Percentiles rank a stretch among this genome's conserved stretches.
Evolutionary conservation across 129 eudicot genomes (phyloP).

Genomic region (Solidago caesia): DNA sequence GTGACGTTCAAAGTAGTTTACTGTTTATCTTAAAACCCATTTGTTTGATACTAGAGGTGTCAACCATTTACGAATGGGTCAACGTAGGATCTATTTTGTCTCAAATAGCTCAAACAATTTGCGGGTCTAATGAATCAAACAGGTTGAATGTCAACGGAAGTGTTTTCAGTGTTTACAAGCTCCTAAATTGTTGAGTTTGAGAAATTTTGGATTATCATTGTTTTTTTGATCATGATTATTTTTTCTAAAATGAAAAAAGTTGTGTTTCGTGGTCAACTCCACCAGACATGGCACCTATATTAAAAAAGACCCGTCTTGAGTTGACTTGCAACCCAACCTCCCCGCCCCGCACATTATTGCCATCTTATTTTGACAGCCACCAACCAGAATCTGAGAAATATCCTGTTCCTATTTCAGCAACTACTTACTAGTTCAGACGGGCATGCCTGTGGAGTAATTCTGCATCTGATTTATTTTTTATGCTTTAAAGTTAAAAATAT

Average conservation of each 20-base stretch:
- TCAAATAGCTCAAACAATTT: not conserved
- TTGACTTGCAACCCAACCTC: not conserved
- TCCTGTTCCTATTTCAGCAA: not conserved
- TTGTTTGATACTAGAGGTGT: not conserved
- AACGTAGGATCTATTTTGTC: too few relatives aligned
- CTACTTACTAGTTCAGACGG: not conserved
- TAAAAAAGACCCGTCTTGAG: too few relatives aligned
- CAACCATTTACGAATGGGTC: not conserved
- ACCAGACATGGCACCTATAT: not conserved
- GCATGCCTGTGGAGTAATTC: not conserved
- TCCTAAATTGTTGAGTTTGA: not conserved
- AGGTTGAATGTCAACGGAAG: not conserved
- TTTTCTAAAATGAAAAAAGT: not conserved
- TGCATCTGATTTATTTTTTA: not conserved
- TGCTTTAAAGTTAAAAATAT: not conserved
- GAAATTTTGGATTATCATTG: not conserved
- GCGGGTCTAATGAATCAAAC: not conserved
- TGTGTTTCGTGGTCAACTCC: not conserved
- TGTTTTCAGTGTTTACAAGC: not conserved
- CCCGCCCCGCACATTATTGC: not conserved
- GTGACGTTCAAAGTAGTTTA: not conserved
- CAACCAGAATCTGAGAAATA: not conserved
- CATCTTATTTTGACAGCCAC: not conserved
- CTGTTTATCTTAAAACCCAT: not conserved
- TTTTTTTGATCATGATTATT: not conserved